Percentiles rank a stretch among this genome's conserved stretches.
phyloP scores from a whole-genome alignment of 2,329 filamentous ascomycete genomes.

The Ascochyta clinopodiicola region DNA sequence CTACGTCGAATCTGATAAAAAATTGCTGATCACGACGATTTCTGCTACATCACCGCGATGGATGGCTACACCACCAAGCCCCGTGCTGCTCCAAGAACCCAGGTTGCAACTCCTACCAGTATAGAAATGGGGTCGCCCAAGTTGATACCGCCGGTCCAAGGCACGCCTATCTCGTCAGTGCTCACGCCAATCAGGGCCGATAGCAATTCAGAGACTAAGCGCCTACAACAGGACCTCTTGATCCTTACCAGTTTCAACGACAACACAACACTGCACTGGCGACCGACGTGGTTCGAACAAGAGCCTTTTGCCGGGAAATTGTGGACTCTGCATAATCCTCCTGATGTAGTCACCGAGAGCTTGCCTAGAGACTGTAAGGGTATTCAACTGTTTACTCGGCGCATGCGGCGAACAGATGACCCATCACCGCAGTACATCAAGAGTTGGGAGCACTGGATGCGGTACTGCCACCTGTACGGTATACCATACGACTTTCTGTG shows the following conservation, averaged over 20 bases:
- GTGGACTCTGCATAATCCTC: constrained; percentile 42
- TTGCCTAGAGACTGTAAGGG: constrained; percentile 11
- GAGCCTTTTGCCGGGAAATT: not conserved
- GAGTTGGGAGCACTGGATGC: constrained; percentile 30
- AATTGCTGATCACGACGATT: too few species aligned
- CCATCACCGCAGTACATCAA: constrained; percentile 27
- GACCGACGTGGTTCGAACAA: constrained; percentile 36
- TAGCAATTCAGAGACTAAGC: constrained; percentile 19
- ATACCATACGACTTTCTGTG: constrained; percentile 34
- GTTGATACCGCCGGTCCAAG: not conserved
- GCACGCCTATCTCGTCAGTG: constrained; percentile 7
- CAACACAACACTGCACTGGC: constrained; percentile 38
- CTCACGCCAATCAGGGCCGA: constrained; percentile 26
- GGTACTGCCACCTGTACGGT: constrained; percentile 30
- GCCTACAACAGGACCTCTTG: constrained; percentile 36
- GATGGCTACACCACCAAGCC: not conserved
- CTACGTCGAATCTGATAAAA: too few species aligned
- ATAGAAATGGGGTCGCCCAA: not conserved
- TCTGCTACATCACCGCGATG: not conserved
- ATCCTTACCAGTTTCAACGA: constrained; percentile 36
- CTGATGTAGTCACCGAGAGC: constrained; percentile 36
- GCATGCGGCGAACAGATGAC: constrained; percentile 27
- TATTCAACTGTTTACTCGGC: constrained; percentile 27
- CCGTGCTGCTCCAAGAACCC: not conserved
- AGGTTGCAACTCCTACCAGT: not conserved